Base-by-base conservation (phyloP, 2,329 filamentous ascomycete species). In the Beauveria medogensis region DNA sequence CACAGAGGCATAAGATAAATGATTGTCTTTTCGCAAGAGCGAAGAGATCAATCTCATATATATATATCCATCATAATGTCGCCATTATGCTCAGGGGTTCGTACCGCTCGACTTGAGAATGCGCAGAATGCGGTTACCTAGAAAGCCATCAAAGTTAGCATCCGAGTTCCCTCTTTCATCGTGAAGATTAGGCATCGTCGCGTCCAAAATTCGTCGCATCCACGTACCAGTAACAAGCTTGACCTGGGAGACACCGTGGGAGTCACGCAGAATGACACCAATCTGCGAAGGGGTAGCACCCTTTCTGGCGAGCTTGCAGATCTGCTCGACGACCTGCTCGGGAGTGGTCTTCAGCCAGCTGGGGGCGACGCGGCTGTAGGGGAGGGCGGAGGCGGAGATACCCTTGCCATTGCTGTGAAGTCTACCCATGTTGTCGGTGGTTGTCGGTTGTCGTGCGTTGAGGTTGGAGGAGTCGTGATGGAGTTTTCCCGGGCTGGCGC, bases 381-480 rank as follows among this genome's bases (percentile, higher is more conserved):
- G 94, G 80, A 97, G 82, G 74, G 94, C 91, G 67, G 91, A 96
- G 82, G 91, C 81, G 70, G 91, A 92, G 82, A 99, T 99, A 81
- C 94, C 95, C 91, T 97, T 97, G 84, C 94, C 93, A 75, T 97
- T 96, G 86, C 85, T 90, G 89, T 99, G 95, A 89, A 97, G 88
- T 85, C 93, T 88, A 88, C 92, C 91, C 91, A 96, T 96, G 70
- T 80, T 90, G 79, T 73, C 77, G 75, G 75, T 70, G 53, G 62
- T 73, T 72, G 71, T 73, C 68, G 70, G 62, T 73, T 72, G 71
- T 73, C 68, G 70, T 71, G 74, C 70, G 68, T 67, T 71, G 67
- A 63, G 68, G 69, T 66, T 67, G 65, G 65, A 62, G 64, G 65
- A 62, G 68, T 70, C 66, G 65, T 68, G 65, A 65, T 65, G 64